phyloP scores from a whole-genome alignment of 805 yeast genomes.

The Starmerella sp. region DNA sequence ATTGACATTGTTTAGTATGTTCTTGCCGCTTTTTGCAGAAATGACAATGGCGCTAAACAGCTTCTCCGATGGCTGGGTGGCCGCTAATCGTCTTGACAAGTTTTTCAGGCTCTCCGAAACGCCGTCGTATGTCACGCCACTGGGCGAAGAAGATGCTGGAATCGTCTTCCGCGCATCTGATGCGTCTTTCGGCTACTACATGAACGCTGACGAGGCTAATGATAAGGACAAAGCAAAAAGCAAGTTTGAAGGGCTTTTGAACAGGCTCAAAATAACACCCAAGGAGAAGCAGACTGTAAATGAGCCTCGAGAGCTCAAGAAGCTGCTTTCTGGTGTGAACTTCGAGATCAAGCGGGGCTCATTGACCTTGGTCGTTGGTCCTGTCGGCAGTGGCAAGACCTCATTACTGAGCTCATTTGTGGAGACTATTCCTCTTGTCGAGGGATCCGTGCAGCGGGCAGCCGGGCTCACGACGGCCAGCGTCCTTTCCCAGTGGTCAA shows the following conservation, averaged over 20 bases:
- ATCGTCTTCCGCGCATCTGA: background rate
- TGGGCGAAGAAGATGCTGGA: background rate
- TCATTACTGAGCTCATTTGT: conserved; percentile 59
- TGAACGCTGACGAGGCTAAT: background rate
- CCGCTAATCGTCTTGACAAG: conserved; percentile 14
- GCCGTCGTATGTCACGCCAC: background rate
- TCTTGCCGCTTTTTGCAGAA: background rate
- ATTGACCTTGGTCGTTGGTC: conserved; percentile 54
- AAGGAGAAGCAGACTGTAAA: conserved; percentile 6
- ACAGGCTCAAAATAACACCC: conserved; percentile 31
- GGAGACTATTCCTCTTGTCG: conserved; percentile 51
- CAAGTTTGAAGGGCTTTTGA: conserved; percentile 25
- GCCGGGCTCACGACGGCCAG: conserved; percentile 35
- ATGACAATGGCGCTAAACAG: conserved; percentile 38
- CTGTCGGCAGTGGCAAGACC: conserved; percentile 73
- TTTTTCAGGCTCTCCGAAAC: conserved; percentile 8
- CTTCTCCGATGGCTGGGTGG: conserved; percentile 33
- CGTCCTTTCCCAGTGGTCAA: conserved; percentile 14
- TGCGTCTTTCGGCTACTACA: conserved; percentile 3
- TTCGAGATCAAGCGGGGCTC: conserved; percentile 33
- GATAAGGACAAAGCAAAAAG: too few relatives aligned
- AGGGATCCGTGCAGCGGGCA: conserved; percentile 43
- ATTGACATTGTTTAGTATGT: conserved; percentile 4
- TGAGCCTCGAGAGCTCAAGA: background rate
- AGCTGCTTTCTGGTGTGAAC: conserved; percentile 10